A percentile compares a stretch with the other conserved stretches of the same genome.
Conservation (phyloP, 2,329 filamentous ascomycete genomes). For the Davidsoniella neocaledoniae region DNA sequence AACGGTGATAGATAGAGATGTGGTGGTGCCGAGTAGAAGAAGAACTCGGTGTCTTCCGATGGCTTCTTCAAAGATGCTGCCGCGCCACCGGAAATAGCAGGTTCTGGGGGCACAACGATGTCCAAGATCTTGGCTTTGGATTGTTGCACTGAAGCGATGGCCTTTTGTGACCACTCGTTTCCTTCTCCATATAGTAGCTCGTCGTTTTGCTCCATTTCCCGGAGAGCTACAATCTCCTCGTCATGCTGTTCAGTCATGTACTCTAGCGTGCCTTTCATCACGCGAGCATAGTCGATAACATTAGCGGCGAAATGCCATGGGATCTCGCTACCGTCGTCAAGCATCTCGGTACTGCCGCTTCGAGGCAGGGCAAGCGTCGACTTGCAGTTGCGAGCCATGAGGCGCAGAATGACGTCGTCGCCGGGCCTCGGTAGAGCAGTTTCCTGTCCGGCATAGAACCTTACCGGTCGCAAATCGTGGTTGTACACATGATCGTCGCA, state of each 20-base stretch:
- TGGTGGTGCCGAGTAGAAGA: constrained; percentile 74
- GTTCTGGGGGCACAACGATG: neutral
- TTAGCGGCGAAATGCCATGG: constrained; percentile 94
- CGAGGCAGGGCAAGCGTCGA: constrained; percentile 78
- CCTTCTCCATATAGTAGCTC: constrained; percentile 84
- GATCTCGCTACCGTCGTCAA: constrained; percentile 56
- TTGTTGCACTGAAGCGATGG: constrained; percentile 63
- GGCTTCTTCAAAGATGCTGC: constrained; percentile 18
- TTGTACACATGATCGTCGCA: constrained; percentile 89
- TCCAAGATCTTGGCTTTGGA: constrained; percentile 21
- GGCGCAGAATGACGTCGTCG: constrained; percentile 72
- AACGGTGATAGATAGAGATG: constrained; percentile 83
- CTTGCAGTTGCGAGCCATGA: constrained; percentile 64
- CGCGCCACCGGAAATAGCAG: constrained; percentile 17
- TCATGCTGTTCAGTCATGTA: constrained; percentile 78
- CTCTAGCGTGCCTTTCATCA: constrained; percentile 83
- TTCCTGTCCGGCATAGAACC: constrained; percentile 85
- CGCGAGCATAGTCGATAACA: constrained; percentile 81
- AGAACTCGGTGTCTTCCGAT: constrained; percentile 20
- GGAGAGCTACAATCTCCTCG: constrained; percentile 57
- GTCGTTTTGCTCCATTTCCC: constrained; percentile 69
- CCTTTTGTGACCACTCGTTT: constrained; percentile 80
- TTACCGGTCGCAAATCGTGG: constrained; percentile 75
- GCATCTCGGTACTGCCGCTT: constrained; percentile 55
- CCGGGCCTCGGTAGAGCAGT: constrained; percentile 63